Base-by-base conservation (phyloP, 129 eudicot species). In the Deinandra increscens region DNA sequence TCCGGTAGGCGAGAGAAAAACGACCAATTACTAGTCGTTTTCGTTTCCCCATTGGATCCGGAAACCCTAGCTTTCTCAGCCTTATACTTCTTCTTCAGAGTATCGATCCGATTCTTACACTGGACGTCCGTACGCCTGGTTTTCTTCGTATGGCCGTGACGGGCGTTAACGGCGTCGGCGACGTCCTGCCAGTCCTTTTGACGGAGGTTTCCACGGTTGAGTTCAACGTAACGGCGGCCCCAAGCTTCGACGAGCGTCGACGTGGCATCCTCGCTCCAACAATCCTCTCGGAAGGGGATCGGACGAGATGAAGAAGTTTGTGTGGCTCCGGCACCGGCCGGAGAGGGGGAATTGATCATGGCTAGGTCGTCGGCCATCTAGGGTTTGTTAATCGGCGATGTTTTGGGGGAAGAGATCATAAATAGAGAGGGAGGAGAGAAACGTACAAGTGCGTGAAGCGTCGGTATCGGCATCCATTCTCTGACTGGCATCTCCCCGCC, bases 101-200 rank as follows among this genome's bases (percentile, higher is more conserved):
- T 93, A 56, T 93, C 98, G 76, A 93, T 93, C 72, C 98, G 89
- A 31, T 93, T 93, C 81, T 93, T 93, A 31, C 96, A 93, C 83
- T 93, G 98, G 12, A 93, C 95, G 23, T 93, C 98, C 7, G 96
- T 93, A 13, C 98, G 87, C 4, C 78, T 69, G 0, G 96, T 80
- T 81, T 91, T 91, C 91, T 91, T 93, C 6, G 80, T 82, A 17
- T 83, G 95, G 3, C 95, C 98, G 71, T 93, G 98, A 36, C 71
- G 88, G 8, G 69, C 78, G 78, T 93, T 93, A 6, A 93, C 98
- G 37, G 85, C 77, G 41, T 89, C 95, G 9, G 96, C 96, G 4
- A 93, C 98, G 79, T 93, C 91, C 76, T 88, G 95, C 98, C 98
- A 93, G 70, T 93, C 96, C 77, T 93, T 93, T 69, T 93, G 98